Evolutionary conservation across 1,284 basidiomycete species (phyloP), one percentile per base, ranked within the genome.

Genomic region (Boletus mariae): DNA sequence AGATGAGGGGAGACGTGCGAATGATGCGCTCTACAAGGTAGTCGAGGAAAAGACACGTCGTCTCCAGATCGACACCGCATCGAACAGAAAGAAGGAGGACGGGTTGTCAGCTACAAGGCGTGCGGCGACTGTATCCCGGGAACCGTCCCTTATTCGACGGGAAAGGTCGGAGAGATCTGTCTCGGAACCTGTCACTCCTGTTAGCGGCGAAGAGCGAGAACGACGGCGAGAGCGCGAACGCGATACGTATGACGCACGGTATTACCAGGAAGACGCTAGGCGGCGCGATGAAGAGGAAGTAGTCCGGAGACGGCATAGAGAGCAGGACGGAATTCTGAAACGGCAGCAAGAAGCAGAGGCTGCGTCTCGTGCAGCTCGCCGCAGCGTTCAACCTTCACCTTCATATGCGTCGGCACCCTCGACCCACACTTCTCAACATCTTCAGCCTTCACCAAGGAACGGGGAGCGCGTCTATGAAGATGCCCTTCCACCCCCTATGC

Each of bases 311-410:
- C 65, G 72, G 37, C 61, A 61, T 41, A 66, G 69, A 49, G 78
- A 80, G 55, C 74, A 77, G 40, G 77, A 76, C 5, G 77, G 74
- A 1, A 80, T 80, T 47, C 20, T 71, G n/a, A 74, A 65, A 35
- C 69, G 77, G 45, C 79, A 80, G 57, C 75, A 73, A 51, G 77
- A 80, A 60, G 70, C 69, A 42, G 66, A 68, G 25, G 49, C 57
- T 46, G 68, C 59, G 45, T 57, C 69, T 49, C 67, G 64, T 45
- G 52, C 61, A 59, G 61, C 63, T 55, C 61, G 55, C 52, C 61
- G 47, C 57, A 57, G 54, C 34, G 12, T 52, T 32, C 44, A 51
- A 47, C 59, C 60, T 53, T 61, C 67, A 34, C 61, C 67, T 48
- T 37, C 56, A 34, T 57, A 63, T 51, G 46, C 54, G 11, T 46